Conservation (phyloP, 192 early-diverging fungal genomes). For the Backusella morwellensis region DNA sequence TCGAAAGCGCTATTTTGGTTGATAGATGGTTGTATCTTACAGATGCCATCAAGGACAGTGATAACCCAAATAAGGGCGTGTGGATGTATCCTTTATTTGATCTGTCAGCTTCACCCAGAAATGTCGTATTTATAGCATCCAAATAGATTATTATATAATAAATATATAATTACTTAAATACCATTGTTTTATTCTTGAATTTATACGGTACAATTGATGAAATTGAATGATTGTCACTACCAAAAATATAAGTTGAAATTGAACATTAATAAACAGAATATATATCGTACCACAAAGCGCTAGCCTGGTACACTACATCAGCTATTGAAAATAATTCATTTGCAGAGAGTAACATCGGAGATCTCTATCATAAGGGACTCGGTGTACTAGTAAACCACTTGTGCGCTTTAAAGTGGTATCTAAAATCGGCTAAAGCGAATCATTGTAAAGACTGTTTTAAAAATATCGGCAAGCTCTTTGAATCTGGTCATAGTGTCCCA, state of each 20-base stretch:
- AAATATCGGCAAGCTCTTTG: background rate
- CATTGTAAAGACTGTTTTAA: background rate
- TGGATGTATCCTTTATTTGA: conserved; percentile 67
- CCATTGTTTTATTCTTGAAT: too few species aligned
- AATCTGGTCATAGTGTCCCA: background rate
- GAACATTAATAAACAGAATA: too few species aligned
- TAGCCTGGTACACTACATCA: too few species aligned
- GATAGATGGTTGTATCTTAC: conserved; percentile 71
- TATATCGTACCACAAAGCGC: too few species aligned
- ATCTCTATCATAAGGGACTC: too few species aligned
- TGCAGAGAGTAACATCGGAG: too few species aligned
- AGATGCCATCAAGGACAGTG: conserved; percentile 38
- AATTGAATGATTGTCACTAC: too few species aligned
- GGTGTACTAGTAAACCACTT: too few species aligned
- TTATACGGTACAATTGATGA: too few species aligned
- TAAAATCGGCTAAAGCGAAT: background rate
- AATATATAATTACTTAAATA: too few species aligned
- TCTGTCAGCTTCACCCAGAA: conserved; percentile 56
- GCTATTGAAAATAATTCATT: too few species aligned
- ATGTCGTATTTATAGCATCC: conserved; percentile 58
- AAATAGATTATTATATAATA: conserved; percentile 10
- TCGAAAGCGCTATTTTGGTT: conserved; percentile 77
- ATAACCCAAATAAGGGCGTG: conserved; percentile 12
- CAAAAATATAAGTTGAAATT: too few species aligned
- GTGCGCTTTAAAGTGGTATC: background rate